Percentiles rank a stretch among this genome's conserved stretches.
Evolutionary conservation across 495 filamentous ascomycete species (phyloP).

Genomic region (Bacidia rubella): DNA sequence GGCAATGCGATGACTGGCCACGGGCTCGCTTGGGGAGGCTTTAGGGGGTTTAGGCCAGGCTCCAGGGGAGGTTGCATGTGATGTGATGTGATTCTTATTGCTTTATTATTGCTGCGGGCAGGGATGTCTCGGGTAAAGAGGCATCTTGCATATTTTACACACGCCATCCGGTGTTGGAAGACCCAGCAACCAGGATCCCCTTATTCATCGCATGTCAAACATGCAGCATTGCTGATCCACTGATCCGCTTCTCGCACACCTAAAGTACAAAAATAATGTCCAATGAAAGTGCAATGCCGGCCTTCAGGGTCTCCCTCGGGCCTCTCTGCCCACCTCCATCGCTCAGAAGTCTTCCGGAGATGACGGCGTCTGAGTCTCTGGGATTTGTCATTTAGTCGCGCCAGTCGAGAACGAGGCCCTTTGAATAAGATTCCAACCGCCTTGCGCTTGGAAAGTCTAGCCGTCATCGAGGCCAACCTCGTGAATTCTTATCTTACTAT

Average conservation of each 20-base stretch:
- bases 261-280: background rate
- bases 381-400: background rate
- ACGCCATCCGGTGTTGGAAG: conserved; percentile 1
- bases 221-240: background rate
- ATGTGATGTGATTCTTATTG: background rate
- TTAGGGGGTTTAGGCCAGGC: too few species aligned
- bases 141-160: background rate
- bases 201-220: background rate
- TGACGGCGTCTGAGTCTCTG: background rate
- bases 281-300: background rate
- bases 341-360: background rate
- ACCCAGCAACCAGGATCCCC: background rate
- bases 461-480: too few species aligned
- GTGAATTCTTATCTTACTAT: too few species aligned
- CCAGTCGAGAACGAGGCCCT: too few species aligned
- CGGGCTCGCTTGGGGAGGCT: background rate
- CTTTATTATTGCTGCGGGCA: background rate
- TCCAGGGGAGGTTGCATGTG: too few species aligned
- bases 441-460: too few species aligned
- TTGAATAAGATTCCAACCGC: too few species aligned
- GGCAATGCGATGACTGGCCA: background rate
- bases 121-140: background rate
- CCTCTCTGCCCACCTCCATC: background rate
- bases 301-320: background rate
- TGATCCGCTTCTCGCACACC: too few species aligned